These are phyloP conservation scores for Trichoderma sp. DNA, from an alignment of 2,329 filamentous ascomycete species.

Conservation along the genomic window DNA sequence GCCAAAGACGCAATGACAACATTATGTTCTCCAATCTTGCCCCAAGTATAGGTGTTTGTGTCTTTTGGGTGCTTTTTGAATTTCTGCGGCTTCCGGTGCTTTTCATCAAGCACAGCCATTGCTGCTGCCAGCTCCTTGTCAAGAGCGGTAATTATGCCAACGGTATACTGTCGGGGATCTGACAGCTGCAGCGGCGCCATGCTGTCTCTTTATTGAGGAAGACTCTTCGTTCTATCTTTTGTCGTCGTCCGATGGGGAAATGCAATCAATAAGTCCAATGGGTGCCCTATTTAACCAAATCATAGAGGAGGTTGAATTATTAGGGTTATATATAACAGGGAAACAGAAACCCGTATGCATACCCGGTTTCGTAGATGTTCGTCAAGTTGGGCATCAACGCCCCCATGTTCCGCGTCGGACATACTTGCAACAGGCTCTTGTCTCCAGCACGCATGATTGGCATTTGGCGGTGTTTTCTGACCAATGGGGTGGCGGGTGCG, in stretches of 20 bases:
- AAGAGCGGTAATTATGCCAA: not conserved
- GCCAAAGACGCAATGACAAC: not conserved
- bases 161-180: not conserved
- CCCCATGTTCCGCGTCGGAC: not conserved
- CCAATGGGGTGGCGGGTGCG: not conserved
- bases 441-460: not conserved
- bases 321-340: accelerated
- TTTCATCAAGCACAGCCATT: not conserved
- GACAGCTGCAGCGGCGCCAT: not conserved
- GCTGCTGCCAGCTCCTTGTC: not conserved
- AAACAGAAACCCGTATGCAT: no score
- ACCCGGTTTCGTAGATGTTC: accelerated
- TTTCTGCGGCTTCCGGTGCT: not conserved
- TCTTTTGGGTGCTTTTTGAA: not conserved
- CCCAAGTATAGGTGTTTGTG: not conserved
- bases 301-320: not conserved
- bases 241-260: not conserved
- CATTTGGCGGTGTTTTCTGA: not conserved
- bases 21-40: not conserved
- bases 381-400: not conserved
- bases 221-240: not conserved
- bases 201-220: not conserved
- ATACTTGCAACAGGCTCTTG: not conserved
- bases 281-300: not conserved
- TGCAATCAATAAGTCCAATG: not conserved